A percentile compares a stretch with the other conserved stretches of the same genome.
These are phyloP conservation scores for Saccharomycopsis crataegensis DNA, from an alignment of 1,139 yeast species.

Conservation along the genomic window DNA sequence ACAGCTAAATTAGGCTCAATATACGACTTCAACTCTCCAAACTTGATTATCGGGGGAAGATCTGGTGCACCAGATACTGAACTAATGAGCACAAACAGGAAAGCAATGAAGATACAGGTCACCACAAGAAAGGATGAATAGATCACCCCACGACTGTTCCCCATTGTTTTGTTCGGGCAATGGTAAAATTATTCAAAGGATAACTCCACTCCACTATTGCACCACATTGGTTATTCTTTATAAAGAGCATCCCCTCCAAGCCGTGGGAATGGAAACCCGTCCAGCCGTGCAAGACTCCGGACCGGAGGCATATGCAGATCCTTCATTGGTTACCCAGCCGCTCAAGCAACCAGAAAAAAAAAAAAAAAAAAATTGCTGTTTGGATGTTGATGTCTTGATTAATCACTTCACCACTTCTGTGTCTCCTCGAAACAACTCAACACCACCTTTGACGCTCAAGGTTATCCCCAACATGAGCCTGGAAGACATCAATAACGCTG, in stretches of 20 bases:
- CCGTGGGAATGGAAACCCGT: too few species aligned
- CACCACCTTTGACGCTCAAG: not conserved
- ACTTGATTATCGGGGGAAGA: constrained; percentile 4
- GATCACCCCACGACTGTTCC: too few species aligned
- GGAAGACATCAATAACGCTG: not conserved
- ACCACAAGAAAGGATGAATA: not conserved
- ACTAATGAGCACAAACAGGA: not conserved
- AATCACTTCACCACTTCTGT: not conserved
- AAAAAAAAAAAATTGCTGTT: too few species aligned
- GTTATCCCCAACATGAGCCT: constrained; percentile 1
- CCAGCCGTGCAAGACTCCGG: too few species aligned
- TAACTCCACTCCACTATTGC: too few species aligned
- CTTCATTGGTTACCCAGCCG: too few species aligned
- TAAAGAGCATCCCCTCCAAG: too few species aligned
- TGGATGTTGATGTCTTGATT: not conserved
- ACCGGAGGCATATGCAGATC: too few species aligned
- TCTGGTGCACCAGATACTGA: not conserved
- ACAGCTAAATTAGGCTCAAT: constrained; percentile 6
- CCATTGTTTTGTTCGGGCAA: too few species aligned
- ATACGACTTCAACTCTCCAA: not conserved
- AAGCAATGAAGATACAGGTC: not conserved
- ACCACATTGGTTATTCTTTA: too few species aligned
- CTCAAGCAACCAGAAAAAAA: too few species aligned
- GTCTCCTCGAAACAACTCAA: constrained; percentile 6
- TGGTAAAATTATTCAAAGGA: too few species aligned